Evolutionary conservation across 345 rosid species (phyloP).

Genomic region (Salix viminalis): DNA sequence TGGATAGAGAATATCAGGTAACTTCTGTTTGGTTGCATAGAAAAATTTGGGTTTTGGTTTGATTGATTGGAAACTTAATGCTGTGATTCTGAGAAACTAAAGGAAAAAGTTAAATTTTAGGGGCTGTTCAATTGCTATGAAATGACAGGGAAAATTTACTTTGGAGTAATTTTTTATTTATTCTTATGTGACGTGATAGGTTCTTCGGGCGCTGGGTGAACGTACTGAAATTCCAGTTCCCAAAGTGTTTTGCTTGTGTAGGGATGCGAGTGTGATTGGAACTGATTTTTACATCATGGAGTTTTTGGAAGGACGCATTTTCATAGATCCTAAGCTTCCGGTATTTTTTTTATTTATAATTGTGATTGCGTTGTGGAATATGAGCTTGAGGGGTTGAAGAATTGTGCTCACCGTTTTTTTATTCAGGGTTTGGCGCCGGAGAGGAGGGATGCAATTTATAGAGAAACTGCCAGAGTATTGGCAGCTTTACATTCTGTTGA

Average conservation of each 20-base stretch:
- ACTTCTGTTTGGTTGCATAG: background rate
- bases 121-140: too few species aligned
- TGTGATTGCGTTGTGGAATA: background rate
- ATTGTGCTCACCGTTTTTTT: background rate
- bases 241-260: constrained; percentile 72
- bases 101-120: background rate
- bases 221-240: constrained; percentile 82
- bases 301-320: constrained; percentile 85
- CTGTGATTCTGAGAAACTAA: background rate
- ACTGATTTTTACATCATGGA: constrained; percentile 96
- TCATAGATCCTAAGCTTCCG: constrained; percentile 63
- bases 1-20: constrained; percentile 83
- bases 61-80: background rate
- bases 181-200: constrained; percentile 29
- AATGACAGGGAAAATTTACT: too few species aligned
- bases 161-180: background rate
- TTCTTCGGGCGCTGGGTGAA: constrained; percentile 74
- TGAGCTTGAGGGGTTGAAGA: background rate
- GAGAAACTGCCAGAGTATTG: constrained; percentile 65
- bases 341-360: constrained; percentile 21
- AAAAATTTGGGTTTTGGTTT: background rate
- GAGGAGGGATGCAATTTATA: constrained; percentile 60
- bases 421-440: constrained; percentile 58
- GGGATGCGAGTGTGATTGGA: constrained; percentile 63
- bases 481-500: constrained; percentile 76